phyloP scores from a whole-genome alignment of 495 filamentous ascomycete species.

The Paragyromitra xinjiangensis region DNA sequence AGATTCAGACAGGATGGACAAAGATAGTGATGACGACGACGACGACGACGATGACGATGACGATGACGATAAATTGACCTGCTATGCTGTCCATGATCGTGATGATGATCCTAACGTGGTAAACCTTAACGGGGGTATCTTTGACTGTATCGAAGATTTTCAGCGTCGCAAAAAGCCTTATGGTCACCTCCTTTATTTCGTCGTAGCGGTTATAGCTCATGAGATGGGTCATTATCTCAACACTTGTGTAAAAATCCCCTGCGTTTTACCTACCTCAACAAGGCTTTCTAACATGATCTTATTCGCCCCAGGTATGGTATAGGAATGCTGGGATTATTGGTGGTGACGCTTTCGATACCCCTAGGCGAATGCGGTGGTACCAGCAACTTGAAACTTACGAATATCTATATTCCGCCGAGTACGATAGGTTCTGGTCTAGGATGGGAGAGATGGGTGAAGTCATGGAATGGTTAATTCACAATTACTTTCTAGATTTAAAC shows the following conservation, averaged over 20 bases:
- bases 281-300: neutral
- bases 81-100: conserved; percentile 29
- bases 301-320: conserved; percentile 24
- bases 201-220: conserved; percentile 33
- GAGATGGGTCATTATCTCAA: conserved; percentile 52
- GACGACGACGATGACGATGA: neutral
- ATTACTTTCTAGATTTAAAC: conserved; percentile 29
- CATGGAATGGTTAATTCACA: conserved; percentile 46
- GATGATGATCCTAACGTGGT: conserved; percentile 5
- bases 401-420: conserved; percentile 19
- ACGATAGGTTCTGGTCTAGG: conserved; percentile 15
- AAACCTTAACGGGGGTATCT: conserved; percentile 32
- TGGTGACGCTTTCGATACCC: conserved; percentile 26
- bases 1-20: neutral
- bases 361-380: conserved; percentile 44
- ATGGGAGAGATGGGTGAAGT: conserved; percentile 47
- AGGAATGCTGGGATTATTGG: conserved; percentile 9
- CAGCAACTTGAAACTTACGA: conserved; percentile 23
- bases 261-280: neutral
- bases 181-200: conserved; percentile 44
- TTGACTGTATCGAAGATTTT: conserved; percentile 40
- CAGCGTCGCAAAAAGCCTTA: conserved; percentile 29
- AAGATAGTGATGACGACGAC: neutral
- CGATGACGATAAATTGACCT: neutral
- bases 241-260: conserved; percentile 31